Conservation (phyloP, 495 filamentous ascomycete genomes). For the Penicillium roqueforti region DNA sequence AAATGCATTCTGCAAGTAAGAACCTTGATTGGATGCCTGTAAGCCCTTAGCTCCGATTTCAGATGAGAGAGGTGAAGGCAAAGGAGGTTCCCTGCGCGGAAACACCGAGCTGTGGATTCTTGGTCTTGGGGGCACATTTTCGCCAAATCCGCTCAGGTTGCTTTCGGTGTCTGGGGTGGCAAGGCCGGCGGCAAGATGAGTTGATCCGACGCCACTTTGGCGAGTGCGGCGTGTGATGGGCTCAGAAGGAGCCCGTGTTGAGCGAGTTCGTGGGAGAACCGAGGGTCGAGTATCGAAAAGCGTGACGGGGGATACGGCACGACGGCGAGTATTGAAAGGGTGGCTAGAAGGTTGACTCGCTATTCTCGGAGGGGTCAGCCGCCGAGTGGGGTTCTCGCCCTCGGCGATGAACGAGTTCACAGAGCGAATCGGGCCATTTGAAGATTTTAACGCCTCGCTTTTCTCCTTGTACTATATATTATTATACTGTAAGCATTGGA, state of each 20-base stretch:
- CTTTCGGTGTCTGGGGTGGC: conserved; percentile 45
- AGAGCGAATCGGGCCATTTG: conserved; percentile 54
- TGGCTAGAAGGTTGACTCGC: conserved; percentile 27
- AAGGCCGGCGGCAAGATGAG: conserved; percentile 35
- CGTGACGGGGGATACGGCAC: conserved; percentile 55
- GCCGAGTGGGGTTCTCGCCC: conserved; percentile 25
- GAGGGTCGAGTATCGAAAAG: conserved; percentile 54
- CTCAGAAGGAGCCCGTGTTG: conserved; percentile 33
- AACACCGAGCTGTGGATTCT: conserved; percentile 36
- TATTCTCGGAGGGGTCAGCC: conserved; percentile 22
- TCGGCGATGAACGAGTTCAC: conserved; percentile 40
- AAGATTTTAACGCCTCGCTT: conserved; percentile 45
- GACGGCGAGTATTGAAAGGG: conserved; percentile 35
- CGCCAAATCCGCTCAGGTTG: conserved; percentile 28
- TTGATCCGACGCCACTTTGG: conserved; percentile 25
- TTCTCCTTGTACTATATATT: conserved; percentile 46
- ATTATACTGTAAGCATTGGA: conserved; percentile 16
- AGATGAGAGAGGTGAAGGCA: conserved; percentile 39
- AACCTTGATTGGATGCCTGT: conserved; percentile 10
- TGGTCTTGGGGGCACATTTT: conserved; percentile 25
- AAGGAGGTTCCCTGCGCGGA: conserved; percentile 32
- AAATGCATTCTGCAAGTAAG: conserved; percentile 14
- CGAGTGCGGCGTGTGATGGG: conserved; percentile 33
- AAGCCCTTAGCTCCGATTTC: conserved; percentile 27
- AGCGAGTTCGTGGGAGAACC: conserved; percentile 27